Evolutionary conservation across 176 grass and related monocot genomes (phyloP).

Genomic region (Triticum timopheevii): DNA sequence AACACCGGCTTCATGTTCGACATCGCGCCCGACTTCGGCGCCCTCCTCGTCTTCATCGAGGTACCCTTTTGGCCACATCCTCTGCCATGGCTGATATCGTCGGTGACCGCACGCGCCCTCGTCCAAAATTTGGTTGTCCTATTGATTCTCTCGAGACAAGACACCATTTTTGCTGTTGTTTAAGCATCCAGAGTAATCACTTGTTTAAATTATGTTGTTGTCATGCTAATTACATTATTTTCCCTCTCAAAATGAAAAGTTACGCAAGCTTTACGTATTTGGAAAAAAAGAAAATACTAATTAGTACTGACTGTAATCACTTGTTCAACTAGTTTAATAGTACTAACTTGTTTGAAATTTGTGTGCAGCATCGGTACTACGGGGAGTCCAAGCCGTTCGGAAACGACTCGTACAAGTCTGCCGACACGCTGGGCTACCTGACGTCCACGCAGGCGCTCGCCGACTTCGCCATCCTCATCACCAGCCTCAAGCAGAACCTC

Average conservation of each 20-base stretch:
- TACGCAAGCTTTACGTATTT: too few species aligned
- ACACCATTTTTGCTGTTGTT: too few species aligned
- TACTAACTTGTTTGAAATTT: too few species aligned
- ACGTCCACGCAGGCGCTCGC: conserved; percentile 93
- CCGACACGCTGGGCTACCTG: conserved; percentile 69
- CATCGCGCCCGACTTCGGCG: conserved; percentile 68
- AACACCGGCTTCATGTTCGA: conserved; percentile 94
- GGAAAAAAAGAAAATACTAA: too few species aligned
- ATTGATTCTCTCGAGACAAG: background rate
- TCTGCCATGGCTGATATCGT: background rate
- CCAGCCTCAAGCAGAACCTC: conserved; percentile 81
- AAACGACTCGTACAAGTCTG: conserved; percentile 60
- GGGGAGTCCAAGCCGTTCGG: conserved; percentile 91
- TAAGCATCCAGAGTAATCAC: too few species aligned
- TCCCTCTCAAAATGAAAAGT: too few species aligned
- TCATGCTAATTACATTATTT: too few species aligned
- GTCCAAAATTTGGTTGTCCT: background rate
- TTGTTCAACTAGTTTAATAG: too few species aligned
- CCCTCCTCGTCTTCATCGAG: conserved; percentile 95
- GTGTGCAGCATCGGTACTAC: conserved; percentile 88
- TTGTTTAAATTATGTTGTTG: too few species aligned
- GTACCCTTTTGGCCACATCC: background rate
- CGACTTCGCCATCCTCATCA: conserved; percentile 82
- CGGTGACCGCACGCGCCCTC: background rate
- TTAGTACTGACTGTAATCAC: too few species aligned